Conservation (phyloP, 2,329 filamentous ascomycete species). For the Fusarium hostae region DNA sequence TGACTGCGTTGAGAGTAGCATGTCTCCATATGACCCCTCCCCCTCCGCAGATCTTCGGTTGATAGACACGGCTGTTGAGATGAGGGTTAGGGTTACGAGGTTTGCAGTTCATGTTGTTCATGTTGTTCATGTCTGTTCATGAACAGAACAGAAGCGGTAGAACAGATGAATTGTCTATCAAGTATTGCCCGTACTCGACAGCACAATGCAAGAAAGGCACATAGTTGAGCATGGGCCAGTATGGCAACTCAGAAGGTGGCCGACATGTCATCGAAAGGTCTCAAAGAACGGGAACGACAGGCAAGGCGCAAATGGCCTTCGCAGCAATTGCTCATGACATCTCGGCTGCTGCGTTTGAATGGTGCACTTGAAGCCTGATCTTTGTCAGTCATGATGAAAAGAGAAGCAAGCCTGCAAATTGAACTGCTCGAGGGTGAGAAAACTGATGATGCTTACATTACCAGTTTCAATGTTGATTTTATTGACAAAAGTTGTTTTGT, state of each 20-base stretch:
- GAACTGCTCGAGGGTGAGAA: not conserved
- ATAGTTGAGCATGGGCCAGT: not conserved
- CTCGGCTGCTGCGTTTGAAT: too few relatives aligned
- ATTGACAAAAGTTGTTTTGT: constrained; percentile 22
- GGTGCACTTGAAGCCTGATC: not conserved
- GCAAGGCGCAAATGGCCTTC: not conserved
- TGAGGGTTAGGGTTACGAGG: constrained; percentile 14
- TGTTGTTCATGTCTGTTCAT: not conserved
- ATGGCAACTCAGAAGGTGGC: not conserved
- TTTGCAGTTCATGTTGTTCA: not conserved
- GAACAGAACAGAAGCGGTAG: not conserved
- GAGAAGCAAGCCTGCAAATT: not conserved
- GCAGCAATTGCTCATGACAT: not conserved
- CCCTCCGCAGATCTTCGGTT: constrained; percentile 44
- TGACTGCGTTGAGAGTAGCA: constrained; percentile 16
- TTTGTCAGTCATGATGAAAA: not conserved
- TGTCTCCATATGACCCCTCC: constrained; percentile 42
- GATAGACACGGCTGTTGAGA: constrained; percentile 43
- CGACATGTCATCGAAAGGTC: not conserved
- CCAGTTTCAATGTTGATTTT: constrained; percentile 12
- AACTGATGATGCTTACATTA: constrained; percentile 12
- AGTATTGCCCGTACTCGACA: not conserved
- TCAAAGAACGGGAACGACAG: not conserved
- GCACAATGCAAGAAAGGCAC: not conserved
- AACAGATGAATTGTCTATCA: too few relatives aligned